Percentiles rank a stretch among this genome's conserved stretches.
These are phyloP conservation scores for Aspergillus floridensis DNA, from an alignment of 2,329 filamentous ascomycete species.

Conservation along the genomic window DNA sequence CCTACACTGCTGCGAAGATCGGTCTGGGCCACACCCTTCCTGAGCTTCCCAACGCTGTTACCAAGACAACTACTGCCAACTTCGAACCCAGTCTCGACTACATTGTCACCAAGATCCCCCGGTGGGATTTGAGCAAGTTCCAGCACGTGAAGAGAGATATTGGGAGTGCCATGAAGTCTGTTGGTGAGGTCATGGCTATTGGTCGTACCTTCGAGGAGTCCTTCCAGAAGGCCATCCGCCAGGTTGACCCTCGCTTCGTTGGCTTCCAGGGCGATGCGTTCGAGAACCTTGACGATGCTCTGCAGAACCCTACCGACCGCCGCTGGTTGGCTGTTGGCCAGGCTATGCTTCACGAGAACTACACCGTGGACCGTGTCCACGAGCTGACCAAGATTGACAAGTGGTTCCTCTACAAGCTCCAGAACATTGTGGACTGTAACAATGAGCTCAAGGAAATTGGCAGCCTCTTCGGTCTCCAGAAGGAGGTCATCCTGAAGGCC, in stretches of 20 bases:
- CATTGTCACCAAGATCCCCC: slow-evolving; percentile 96
- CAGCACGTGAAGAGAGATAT: slow-evolving; percentile 98
- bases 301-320: slow-evolving; percentile 91
- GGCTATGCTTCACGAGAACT: slow-evolving; percentile 95
- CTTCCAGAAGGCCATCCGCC: slow-evolving; percentile 97
- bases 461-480: slow-evolving; percentile 77
- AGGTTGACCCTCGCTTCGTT: slow-evolving; percentile 87
- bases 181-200: slow-evolving; percentile 99
- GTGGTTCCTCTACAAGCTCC: slow-evolving; percentile 98
- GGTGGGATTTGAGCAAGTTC: slow-evolving; percentile 98
- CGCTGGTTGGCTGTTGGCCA: slow-evolving; percentile 97
- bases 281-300: slow-evolving; percentile 83
- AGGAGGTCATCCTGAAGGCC: slow-evolving; percentile 82
- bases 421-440: slow-evolving; percentile 92
- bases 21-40: slow-evolving; percentile 92
- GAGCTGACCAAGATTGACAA: slow-evolving; percentile 98
- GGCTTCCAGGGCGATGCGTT: slow-evolving; percentile 97
- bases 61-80: slow-evolving; percentile 97
- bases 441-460: slow-evolving; percentile 81
- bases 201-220: slow-evolving; percentile 98
- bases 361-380: slow-evolving; percentile 86
- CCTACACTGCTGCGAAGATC: slow-evolving; percentile 97
- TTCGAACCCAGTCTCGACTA: slow-evolving; percentile 98
- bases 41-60: slow-evolving; percentile 95
- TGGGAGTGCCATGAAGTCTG: slow-evolving; percentile 97